phyloP scores from a whole-genome alignment of 345 rosid genomes.

The Crucihimalaya himalaica region DNA sequence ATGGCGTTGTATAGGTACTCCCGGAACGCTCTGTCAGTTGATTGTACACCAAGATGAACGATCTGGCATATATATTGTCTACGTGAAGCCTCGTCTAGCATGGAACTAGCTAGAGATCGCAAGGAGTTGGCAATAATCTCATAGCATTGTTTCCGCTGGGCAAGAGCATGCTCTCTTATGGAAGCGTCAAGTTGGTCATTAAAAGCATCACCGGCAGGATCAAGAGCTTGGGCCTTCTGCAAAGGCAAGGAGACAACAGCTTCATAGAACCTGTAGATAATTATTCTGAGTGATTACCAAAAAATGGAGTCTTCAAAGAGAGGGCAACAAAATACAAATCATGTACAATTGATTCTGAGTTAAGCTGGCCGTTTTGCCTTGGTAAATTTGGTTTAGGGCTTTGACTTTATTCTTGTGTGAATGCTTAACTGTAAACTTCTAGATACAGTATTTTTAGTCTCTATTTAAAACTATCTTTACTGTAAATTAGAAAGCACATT shows the following conservation, averaged over 20 bases:
- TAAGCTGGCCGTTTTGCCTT: neutral
- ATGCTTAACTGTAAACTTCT: slow-evolving; percentile 7
- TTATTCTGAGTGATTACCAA: slow-evolving; percentile 1
- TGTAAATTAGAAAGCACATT: neutral
- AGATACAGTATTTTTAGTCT: neutral
- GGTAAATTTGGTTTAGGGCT: neutral
- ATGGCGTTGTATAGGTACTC: slow-evolving; percentile 78
- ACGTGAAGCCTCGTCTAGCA: slow-evolving; percentile 70
- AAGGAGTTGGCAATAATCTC: slow-evolving; percentile 78
- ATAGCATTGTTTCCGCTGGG: slow-evolving; percentile 87
- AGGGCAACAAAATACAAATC: slow-evolving; percentile 14
- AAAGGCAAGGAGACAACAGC: slow-evolving; percentile 93
- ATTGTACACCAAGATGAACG: slow-evolving; percentile 92
- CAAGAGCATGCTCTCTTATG: slow-evolving; percentile 69
- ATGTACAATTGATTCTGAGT: neutral
- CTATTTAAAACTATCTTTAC: neutral
- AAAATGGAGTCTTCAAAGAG: slow-evolving; percentile 4
- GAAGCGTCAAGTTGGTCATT: slow-evolving; percentile 86
- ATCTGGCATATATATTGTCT: slow-evolving; percentile 85
- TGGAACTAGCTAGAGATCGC: slow-evolving; percentile 59
- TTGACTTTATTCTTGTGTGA: neutral
- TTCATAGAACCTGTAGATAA: slow-evolving; percentile 85
- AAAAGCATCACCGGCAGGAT: slow-evolving; percentile 91
- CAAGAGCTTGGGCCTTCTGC: slow-evolving; percentile 91
- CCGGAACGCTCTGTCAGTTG: slow-evolving; percentile 86